Percentiles rank a stretch among this genome's conserved stretches.
These are phyloP conservation scores for Aegilops sharonensis DNA, from an alignment of 176 grass and related monocot species.

Conservation along the genomic window DNA sequence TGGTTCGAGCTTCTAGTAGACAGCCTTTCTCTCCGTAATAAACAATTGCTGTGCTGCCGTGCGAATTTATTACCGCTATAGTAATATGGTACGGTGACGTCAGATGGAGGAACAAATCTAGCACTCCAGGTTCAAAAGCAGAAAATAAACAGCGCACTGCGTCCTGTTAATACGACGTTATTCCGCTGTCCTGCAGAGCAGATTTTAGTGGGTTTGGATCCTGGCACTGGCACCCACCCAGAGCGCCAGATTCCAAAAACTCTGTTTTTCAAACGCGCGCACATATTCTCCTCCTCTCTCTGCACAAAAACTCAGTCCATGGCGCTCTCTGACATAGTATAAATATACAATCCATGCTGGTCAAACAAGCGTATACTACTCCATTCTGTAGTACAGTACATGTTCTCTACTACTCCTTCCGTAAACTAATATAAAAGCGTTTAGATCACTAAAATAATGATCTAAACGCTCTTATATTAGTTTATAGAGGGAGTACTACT, in stretches of 20 bases:
- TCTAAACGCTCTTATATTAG: too few species aligned
- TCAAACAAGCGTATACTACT: not conserved
- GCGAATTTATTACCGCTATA: not conserved
- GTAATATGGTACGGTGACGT: not conserved
- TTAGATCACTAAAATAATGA: too few species aligned
- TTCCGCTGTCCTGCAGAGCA: constrained; percentile 28
- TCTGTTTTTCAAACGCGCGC: not conserved
- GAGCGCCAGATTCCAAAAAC: constrained; percentile 23
- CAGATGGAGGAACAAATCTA: not conserved
- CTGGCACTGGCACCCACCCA: not conserved
- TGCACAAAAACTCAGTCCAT: constrained; percentile 11
- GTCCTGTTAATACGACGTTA: constrained; percentile 1
- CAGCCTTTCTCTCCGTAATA: not conserved
- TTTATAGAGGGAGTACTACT: not conserved
- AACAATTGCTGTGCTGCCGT: too few species aligned
- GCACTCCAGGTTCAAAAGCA: constrained; percentile 4
- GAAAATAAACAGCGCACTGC: not conserved
- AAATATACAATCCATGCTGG: not conserved
- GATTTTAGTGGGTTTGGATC: constrained; percentile 38
- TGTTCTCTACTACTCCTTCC: not conserved
- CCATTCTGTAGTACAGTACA: too few species aligned
- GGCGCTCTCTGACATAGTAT: not conserved
- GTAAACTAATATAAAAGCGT: too few species aligned
- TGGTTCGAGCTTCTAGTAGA: not conserved
- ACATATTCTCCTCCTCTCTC: constrained; percentile 18